Percentiles rank a stretch among this genome's conserved stretches.
Evolutionary conservation across 2,329 filamentous ascomycete species (phyloP).

Genomic region (Ophiostoma montium): DNA sequence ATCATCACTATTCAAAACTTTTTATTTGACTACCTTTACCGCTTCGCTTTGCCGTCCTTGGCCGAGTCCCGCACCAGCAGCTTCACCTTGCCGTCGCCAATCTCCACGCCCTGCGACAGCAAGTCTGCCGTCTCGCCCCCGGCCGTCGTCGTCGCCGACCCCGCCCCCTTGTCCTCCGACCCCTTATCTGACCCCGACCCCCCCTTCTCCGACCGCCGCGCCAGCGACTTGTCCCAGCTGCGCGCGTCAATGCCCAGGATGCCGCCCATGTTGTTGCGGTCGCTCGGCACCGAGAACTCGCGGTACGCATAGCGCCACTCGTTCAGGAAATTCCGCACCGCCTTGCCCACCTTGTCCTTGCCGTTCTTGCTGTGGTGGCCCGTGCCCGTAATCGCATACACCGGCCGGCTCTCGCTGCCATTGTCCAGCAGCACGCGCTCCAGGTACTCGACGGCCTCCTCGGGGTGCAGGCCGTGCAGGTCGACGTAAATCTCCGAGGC

Average conservation of each 20-base stretch:
- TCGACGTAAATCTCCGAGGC: conserved; percentile 73
- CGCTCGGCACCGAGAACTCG: conserved; percentile 93
- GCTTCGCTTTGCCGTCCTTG: conserved; percentile 1
- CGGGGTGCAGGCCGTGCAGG: conserved; percentile 93
- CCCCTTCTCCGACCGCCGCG: conserved; percentile 6
- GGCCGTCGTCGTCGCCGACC: conserved; percentile 11
- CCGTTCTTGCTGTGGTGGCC: conserved; percentile 97
- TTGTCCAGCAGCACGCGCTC: conserved; percentile 80
- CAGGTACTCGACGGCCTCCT: conserved; percentile 90
- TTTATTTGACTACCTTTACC: not conserved
- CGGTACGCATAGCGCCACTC: conserved; percentile 94
- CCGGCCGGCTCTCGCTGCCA: conserved; percentile 52
- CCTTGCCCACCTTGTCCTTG: conserved; percentile 96
- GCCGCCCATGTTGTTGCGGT: conserved; percentile 69
- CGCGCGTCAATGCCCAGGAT: conserved; percentile 54
- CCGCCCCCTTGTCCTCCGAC: conserved; percentile 14
- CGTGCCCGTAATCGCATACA: conserved; percentile 94
- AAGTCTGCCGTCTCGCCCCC: conserved; percentile 37
- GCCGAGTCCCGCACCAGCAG: conserved; percentile 42
- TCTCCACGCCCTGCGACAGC: conserved; percentile 51
- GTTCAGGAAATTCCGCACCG: conserved; percentile 77
- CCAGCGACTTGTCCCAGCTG: conserved; percentile 50
- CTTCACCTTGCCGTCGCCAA: conserved; percentile 52
- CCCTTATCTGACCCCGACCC: conserved; percentile 12
- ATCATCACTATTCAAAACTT: too few relatives aligned